Conservation (phyloP, 176 grass and related monocot species). For the Microstegium vimineum region DNA sequence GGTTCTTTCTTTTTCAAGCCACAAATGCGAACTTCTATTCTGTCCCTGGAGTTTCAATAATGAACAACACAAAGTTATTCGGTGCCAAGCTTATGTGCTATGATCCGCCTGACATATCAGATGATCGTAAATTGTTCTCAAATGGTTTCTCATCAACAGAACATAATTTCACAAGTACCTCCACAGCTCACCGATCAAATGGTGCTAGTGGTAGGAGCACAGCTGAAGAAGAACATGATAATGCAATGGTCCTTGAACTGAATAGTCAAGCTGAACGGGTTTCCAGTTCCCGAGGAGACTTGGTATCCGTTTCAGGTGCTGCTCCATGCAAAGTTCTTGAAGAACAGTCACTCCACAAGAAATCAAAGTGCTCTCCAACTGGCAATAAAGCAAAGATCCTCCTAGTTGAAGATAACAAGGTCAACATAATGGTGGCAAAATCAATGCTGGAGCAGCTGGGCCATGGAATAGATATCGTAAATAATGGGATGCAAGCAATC, state of each 20-base stretch:
- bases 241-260: conserved; percentile 30
- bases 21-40: conserved; percentile 36
- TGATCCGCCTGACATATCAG: conserved; percentile 26
- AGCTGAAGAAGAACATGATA: conserved; percentile 30
- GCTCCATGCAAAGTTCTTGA: conserved; percentile 23
- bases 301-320: conserved; percentile 34
- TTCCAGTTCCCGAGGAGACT: conserved; percentile 42
- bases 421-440: conserved; percentile 92
- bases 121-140: conserved; percentile 17
- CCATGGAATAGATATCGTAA: conserved; percentile 67
- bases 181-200: conserved; percentile 23
- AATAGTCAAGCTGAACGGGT: conserved; percentile 39
- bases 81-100: conserved; percentile 36
- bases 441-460: conserved; percentile 85
- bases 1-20: conserved; percentile 82
- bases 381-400: conserved; percentile 54
- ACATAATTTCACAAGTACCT: conserved; percentile 21
- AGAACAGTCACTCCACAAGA: conserved; percentile 35
- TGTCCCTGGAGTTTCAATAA: conserved; percentile 35
- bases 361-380: conserved; percentile 41
- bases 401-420: conserved; percentile 88
- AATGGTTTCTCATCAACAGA: conserved; percentile 37
- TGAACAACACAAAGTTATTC: conserved; percentile 33
- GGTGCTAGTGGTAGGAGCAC: conserved; percentile 26
- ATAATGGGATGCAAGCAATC: conserved; percentile 85